phyloP scores from a whole-genome alignment of 1,284 basidiomycete species.

The Fomes fomentarius region DNA sequence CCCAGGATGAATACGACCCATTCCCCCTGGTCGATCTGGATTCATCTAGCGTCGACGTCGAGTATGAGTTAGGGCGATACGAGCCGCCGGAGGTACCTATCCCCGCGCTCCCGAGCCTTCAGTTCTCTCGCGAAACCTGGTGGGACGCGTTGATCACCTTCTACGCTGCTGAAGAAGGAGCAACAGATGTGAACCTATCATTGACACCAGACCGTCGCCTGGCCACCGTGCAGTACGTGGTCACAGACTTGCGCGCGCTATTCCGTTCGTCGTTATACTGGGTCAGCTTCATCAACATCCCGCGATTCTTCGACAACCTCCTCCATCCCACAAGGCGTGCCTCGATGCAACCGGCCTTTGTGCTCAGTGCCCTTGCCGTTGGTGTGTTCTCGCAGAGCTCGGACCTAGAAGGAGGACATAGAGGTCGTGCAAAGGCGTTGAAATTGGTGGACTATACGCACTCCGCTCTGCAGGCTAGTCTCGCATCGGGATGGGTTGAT shows the following conservation, averaged over 20 bases:
- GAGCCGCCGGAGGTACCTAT: conserved; percentile 1
- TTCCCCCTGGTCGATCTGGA: conserved; percentile 16
- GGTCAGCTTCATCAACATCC: conserved; percentile 74
- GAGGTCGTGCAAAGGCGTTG: conserved; percentile 57
- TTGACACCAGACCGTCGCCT: conserved; percentile 50
- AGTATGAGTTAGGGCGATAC: neutral
- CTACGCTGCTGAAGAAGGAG: conserved; percentile 17
- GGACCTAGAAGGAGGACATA: conserved; percentile 45
- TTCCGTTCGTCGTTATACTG: conserved; percentile 67
- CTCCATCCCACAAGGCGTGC: conserved; percentile 53
- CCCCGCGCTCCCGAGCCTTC: conserved; percentile 13
- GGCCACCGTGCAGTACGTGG: conserved; percentile 32
- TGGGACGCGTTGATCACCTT: conserved; percentile 24
- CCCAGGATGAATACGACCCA: conserved; percentile 20
- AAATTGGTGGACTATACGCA: conserved; percentile 67
- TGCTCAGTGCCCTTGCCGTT: conserved; percentile 66
- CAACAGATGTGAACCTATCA: conserved; percentile 6
- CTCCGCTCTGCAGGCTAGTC: conserved; percentile 66
- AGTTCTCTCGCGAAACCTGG: conserved; percentile 24
- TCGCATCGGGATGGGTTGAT: conserved; percentile 75
- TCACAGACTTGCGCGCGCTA: conserved; percentile 58
- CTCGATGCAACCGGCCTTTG: conserved; percentile 65
- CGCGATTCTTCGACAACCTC: conserved; percentile 62
- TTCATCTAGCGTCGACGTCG: neutral
- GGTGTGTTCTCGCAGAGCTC: conserved; percentile 73